Evolutionary conservation across 2,329 filamentous ascomycete species (phyloP), one percentile per base, ranked within the genome.

Genomic region (Hymenoscyphus repandus): DNA sequence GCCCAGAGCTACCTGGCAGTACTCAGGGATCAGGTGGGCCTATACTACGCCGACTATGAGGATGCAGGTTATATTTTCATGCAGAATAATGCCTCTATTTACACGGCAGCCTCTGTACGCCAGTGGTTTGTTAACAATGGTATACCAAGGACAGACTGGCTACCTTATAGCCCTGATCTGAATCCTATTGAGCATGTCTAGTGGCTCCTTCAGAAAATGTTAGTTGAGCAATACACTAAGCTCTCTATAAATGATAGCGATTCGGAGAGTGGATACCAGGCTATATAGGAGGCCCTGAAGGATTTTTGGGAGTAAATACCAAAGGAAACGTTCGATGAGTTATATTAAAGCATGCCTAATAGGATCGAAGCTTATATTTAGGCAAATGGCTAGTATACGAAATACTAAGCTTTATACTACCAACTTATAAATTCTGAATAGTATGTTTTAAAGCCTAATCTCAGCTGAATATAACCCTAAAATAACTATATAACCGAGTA

Each of bases 21-120:
- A n/a, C n/a, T n/a, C n/a, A n/a, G n/a, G n/a, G n/a, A n/a, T n/a
- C n/a, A n/a, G n/a, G n/a, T n/a, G n/a, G n/a, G n/a, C n/a, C n/a
- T n/a, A n/a, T n/a, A n/a, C n/a, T n/a, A n/a, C n/a, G n/a, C n/a
- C n/a, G n/a, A 27, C 9, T 9, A n/a, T 6, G 31, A 22, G 3
- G 15, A 37, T 15, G 43, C 17, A 15, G 42, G 41, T 12, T 49
- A 51, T 50, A 46, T 52, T 6, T 62, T 60, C 20, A 55, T 57
- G 41, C 47, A 60, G 31, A 54, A 62, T 47, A 59, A 60, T 37
- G 39, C 54, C 3, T 40, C 36, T 6, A 46, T 22, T 27, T 17
- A 46, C 37, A 37, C 44, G 20, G 31, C 32, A 2, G 11, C 36
- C 13, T 17, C 4, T n/a, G 44, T 46, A 5, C 11, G 17, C 9